Evolutionary conservation across 2,329 filamentous ascomycete genomes (phyloP).

Genomic region (Hyphodiscus sp.): DNA sequence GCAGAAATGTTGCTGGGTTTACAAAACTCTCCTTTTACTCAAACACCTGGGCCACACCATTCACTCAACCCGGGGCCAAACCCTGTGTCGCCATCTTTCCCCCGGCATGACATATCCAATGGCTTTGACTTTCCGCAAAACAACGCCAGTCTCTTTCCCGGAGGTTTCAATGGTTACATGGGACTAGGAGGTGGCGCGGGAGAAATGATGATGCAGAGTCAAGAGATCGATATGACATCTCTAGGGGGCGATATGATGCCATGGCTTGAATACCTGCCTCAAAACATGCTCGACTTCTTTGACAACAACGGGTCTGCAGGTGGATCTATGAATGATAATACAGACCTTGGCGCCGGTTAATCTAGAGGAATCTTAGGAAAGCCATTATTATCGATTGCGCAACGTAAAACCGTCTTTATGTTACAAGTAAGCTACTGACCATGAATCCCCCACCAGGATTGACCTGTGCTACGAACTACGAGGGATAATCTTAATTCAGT

Average conservation of each 20-base stretch:
- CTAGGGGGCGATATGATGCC: slow-evolving; percentile 65
- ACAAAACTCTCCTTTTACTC: slow-evolving; percentile 34
- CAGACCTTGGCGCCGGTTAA: too few species aligned
- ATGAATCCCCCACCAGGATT: too few species aligned
- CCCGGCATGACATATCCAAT: slow-evolving; percentile 1
- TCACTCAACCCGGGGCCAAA: slow-evolving; percentile 9
- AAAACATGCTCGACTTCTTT: slow-evolving; percentile 55
- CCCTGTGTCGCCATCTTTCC: slow-evolving; percentile 9
- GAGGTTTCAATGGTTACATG: slow-evolving; percentile 12
- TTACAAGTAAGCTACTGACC: too few species aligned
- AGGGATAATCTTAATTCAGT: too few species aligned
- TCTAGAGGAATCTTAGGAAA: too few species aligned
- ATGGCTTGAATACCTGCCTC: slow-evolving; percentile 69
- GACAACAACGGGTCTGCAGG: slow-evolving; percentile 23
- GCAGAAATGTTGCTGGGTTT: slow-evolving; percentile 43
- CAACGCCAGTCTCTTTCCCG: slow-evolving; percentile 5
- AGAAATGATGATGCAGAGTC: slow-evolving; percentile 66
- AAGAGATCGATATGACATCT: slow-evolving; percentile 68
- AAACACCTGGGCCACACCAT: slow-evolving; percentile 14
- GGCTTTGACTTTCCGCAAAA: slow-evolving; percentile 13
- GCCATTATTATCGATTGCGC: too few species aligned
- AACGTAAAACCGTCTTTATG: too few species aligned
- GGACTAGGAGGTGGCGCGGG: slow-evolving; percentile 24
- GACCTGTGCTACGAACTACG: too few species aligned
- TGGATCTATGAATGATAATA: too few species aligned